phyloP scores from a whole-genome alignment of 352 stramenopile genomes.

The Phytophthora colocasiae region DNA sequence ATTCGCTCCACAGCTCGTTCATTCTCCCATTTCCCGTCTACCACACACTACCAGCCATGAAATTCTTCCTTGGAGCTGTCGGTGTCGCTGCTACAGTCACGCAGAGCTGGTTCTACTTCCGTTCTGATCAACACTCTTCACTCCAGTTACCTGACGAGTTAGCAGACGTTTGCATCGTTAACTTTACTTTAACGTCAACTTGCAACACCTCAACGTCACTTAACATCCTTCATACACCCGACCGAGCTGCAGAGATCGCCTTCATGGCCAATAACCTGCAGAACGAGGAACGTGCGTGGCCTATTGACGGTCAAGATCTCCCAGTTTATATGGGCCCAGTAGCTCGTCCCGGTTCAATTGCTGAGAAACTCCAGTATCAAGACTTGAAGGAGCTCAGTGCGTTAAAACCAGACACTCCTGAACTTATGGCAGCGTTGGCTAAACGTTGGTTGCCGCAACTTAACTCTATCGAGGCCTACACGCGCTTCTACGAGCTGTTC shows the following conservation, averaged over 20 bases:
- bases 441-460: constrained; percentile 24
- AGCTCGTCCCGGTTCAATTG: constrained; percentile 33
- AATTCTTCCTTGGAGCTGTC: constrained; percentile 22
- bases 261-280: constrained; percentile 30
- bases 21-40: constrained; percentile 24
- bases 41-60: constrained; percentile 20
- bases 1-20: not conserved
- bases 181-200: constrained; percentile 4
- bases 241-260: constrained; percentile 25
- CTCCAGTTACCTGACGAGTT: constrained; percentile 4
- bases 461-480: constrained; percentile 27
- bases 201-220: constrained; percentile 15
- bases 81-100: constrained; percentile 18
- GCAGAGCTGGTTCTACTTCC: constrained; percentile 28
- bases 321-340: constrained; percentile 46
- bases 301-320: constrained; percentile 29
- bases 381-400: constrained; percentile 28
- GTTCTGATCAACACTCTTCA: not conserved
- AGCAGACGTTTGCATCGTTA: constrained; percentile 8
- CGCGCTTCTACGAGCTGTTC: constrained; percentile 42
- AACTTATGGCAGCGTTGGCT: constrained; percentile 33
- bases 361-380: constrained; percentile 28
- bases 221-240: constrained; percentile 22
- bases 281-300: constrained; percentile 40
- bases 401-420: constrained; percentile 29